phyloP scores from a whole-genome alignment of 2,329 filamentous ascomycete species.

The Akanthomyces lecanii region DNA sequence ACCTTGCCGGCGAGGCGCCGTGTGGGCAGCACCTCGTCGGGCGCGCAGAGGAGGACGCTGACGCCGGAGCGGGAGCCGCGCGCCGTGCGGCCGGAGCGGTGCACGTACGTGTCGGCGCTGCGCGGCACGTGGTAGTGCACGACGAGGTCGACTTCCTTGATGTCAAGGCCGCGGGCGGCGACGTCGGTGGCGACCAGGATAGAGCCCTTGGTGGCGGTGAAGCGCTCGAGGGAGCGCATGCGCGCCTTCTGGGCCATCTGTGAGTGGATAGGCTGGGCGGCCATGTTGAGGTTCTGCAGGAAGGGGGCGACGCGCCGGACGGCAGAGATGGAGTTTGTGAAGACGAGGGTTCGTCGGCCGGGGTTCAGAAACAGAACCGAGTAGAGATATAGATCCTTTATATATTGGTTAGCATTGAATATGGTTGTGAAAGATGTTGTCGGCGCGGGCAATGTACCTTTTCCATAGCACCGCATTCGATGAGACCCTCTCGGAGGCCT shows the following conservation, averaged over 20 bases:
- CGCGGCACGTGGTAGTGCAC: conserved; percentile 95
- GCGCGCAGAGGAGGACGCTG: conserved; percentile 83
- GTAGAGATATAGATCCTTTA: conserved; percentile 85
- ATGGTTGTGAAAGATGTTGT: neutral
- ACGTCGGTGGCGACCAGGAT: conserved; percentile 92
- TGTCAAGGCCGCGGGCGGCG: conserved; percentile 88
- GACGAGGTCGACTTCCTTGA: conserved; percentile 81
- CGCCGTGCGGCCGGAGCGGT: conserved; percentile 90
- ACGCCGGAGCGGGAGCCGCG: conserved; percentile 73
- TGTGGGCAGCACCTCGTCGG: conserved; percentile 84
- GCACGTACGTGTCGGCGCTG: conserved; percentile 88
- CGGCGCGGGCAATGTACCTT: conserved; percentile 54
- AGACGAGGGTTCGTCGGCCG: conserved; percentile 77
- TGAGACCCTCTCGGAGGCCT: conserved; percentile 78
- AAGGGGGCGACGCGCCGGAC: conserved; percentile 82
- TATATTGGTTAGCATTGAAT: conserved; percentile 20
- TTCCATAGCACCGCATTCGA: conserved; percentile 89
- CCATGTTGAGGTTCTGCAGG: conserved; percentile 75
- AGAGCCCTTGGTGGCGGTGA: conserved; percentile 61
- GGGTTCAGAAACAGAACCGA: conserved; percentile 78
- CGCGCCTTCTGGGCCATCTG: conserved; percentile 96
- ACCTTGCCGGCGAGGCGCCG: conserved; percentile 83
- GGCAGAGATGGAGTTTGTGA: conserved; percentile 92
- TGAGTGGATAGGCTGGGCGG: conserved; percentile 77
- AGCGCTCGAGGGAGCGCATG: conserved; percentile 85